A percentile compares a stretch with the other conserved stretches of the same genome.
These are phyloP conservation scores for Apiotrichum montevideense DNA, from an alignment of 1,284 basidiomycete species.

Conservation along the genomic window DNA sequence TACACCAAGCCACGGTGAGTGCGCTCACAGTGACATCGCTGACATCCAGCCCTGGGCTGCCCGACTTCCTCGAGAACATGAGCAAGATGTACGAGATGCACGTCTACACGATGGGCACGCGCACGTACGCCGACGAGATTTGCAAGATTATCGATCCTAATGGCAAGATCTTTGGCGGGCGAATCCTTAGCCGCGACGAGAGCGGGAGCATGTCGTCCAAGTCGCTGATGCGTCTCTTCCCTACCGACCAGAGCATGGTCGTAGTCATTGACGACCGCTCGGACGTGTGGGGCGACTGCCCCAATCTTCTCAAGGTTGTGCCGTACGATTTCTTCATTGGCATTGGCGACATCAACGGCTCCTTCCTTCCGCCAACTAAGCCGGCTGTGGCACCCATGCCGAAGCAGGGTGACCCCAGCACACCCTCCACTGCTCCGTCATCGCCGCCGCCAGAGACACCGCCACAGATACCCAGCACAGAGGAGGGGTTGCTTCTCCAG, in stretches of 20 bases:
- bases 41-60: conserved; percentile 69
- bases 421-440: conserved; percentile 1
- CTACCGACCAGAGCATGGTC: conserved; percentile 96
- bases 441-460: conserved; percentile 15
- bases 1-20: conserved; percentile 90
- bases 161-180: conserved; percentile 73
- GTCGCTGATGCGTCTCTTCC: conserved; percentile 82
- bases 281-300: conserved; percentile 89
- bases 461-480: conserved; percentile 18
- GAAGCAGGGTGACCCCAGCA: not conserved
- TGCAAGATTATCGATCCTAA: conserved; percentile 90
- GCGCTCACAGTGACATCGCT: not conserved
- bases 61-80: conserved; percentile 65
- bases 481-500: conserved; percentile 40
- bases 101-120: conserved; percentile 98
- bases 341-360: conserved; percentile 97
- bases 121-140: conserved; percentile 92
- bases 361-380: conserved; percentile 57
- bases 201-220: conserved; percentile 75
- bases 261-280: conserved; percentile 97
- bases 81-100: conserved; percentile 91
- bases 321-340: conserved; percentile 98
- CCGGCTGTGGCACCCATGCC: conserved; percentile 8
- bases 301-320: conserved; percentile 91
- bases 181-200: conserved; percentile 89